phyloP scores from a whole-genome alignment of 306 rosid genomes.

The Carpinus viminea region DNA sequence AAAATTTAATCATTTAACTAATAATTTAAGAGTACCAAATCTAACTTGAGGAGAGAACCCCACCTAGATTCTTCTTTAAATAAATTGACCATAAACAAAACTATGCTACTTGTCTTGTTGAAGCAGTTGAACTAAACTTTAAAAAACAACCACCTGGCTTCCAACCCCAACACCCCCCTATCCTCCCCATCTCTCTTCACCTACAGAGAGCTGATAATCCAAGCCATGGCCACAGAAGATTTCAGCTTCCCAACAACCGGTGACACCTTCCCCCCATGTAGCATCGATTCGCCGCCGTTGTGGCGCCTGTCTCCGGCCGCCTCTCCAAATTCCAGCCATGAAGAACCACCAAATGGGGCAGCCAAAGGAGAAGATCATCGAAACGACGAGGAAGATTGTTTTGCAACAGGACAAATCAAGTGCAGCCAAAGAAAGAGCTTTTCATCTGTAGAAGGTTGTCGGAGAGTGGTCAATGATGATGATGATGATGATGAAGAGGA shows the following conservation, averaged over 20 bases:
- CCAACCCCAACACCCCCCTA: constrained; percentile 20
- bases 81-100: neutral
- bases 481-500: constrained; percentile 33
- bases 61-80: constrained; percentile 18
- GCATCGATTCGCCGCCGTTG: constrained; percentile 47
- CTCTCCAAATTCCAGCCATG: constrained; percentile 26
- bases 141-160: constrained; percentile 14
- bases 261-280: constrained; percentile 20
- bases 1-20: neutral
- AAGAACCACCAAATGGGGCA: neutral
- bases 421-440: constrained; percentile 28
- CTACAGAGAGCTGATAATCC: constrained; percentile 13
- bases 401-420: constrained; percentile 7
- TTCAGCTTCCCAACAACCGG: constrained; percentile 43
- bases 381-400: constrained; percentile 5
- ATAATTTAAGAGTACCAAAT: neutral
- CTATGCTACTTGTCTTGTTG: constrained; percentile 11
- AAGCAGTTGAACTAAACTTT: constrained; percentile 47
- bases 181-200: constrained; percentile 16
- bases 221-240: constrained; percentile 47
- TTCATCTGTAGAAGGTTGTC: constrained; percentile 20
- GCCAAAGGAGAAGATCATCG: neutral
- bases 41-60: neutral
- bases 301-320: constrained; percentile 42
- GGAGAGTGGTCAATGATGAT: neutral